Evolutionary conservation across 106 monocot species (phyloP), one percentile per base, ranked within the genome.

Genomic region (Acanthochlamys bracteata): DNA sequence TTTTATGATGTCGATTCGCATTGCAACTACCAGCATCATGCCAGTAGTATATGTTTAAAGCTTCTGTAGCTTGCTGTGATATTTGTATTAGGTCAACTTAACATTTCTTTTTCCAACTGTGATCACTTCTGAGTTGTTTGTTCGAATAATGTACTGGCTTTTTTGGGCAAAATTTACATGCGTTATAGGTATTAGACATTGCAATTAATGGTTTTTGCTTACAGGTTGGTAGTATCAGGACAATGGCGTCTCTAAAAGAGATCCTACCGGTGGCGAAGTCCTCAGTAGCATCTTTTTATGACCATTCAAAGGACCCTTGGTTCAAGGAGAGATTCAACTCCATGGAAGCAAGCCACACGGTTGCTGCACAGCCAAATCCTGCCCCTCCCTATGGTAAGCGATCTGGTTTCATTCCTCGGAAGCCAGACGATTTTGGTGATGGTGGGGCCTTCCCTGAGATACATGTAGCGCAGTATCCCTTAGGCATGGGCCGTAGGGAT

Each of bases 401-500:
- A 0, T 79, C 88, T 0, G 98, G 91, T 9, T 98, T 92, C 55
- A 42, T 92, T 19, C 90, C 91, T 0, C 65, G 91, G 24, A 87
- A 66, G 66, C 81, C 79, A 7, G 98, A 92, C 51, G 98, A 98
- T 66, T 98, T 92, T 56, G 98, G 98, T 1, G 98, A 98, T 65
- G 98, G 98, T 0, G 98, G 98, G n/a, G 98, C 98, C 39, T 98
- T 92, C 66, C 98, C 98, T 17, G 98, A 98, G 73, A 92, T 98
- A 61, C 90, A 88, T 61, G 88, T 98, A 0, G 88, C 83, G 3
- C 98, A 98, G 76, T 98, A 98, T 51, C 90, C 98, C 11, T 79
- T 91, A 22, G 85, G 83, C 39, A 98, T 98, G 98, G 91, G 98
- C 20, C 75, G 91, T 15, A 80, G 77, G 53, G 85, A 86, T 57